Evolutionary conservation across 805 yeast species (phyloP).

Genomic region (Huiozyma sinensis): DNA sequence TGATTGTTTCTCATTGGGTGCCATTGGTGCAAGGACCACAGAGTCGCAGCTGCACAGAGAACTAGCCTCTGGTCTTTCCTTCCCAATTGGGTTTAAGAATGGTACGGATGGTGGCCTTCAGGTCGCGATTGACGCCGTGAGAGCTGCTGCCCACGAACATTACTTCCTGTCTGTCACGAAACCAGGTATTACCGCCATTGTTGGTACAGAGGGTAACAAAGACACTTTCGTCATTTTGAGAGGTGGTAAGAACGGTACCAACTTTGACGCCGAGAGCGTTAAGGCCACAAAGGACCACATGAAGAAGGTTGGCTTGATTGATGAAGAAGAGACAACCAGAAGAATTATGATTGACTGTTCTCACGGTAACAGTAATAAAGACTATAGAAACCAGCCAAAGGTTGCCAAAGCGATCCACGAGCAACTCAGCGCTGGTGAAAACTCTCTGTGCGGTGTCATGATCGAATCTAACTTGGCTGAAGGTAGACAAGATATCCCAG

Average conservation of each 20-base stretch:
- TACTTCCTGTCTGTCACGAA: conserved; percentile 92
- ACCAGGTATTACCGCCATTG: conserved; percentile 93
- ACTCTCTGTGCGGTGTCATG: conserved; percentile 84
- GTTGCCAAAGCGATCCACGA: conserved; percentile 71
- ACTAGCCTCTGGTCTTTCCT: conserved; percentile 89
- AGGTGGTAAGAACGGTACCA: conserved; percentile 92
- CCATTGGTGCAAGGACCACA: conserved; percentile 98
- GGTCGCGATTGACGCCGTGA: conserved; percentile 89
- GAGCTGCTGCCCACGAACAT: conserved; percentile 87
- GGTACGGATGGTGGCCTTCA: conserved; percentile 95
- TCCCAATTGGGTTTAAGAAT: conserved; percentile 97
- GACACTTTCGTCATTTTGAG: conserved; percentile 86
- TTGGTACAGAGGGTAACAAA: conserved; percentile 87
- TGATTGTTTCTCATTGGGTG: conserved; percentile 91
- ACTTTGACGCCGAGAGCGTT: conserved; percentile 71
- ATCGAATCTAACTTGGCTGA: conserved; percentile 86
- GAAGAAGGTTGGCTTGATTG: conserved; percentile 38
- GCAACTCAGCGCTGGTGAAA: conserved; percentile 69
- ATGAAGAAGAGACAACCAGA: conserved; percentile 40
- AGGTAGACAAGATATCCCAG: conserved; percentile 88
- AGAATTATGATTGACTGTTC: conserved; percentile 90
- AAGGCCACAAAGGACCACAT: conserved; percentile 53
- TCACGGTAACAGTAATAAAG: conserved; percentile 89
- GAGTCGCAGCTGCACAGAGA: conserved; percentile 97
- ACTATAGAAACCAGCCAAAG: conserved; percentile 85